phyloP scores from a whole-genome alignment of 2,329 filamentous ascomycete genomes.

The Microsporum audouinii region DNA sequence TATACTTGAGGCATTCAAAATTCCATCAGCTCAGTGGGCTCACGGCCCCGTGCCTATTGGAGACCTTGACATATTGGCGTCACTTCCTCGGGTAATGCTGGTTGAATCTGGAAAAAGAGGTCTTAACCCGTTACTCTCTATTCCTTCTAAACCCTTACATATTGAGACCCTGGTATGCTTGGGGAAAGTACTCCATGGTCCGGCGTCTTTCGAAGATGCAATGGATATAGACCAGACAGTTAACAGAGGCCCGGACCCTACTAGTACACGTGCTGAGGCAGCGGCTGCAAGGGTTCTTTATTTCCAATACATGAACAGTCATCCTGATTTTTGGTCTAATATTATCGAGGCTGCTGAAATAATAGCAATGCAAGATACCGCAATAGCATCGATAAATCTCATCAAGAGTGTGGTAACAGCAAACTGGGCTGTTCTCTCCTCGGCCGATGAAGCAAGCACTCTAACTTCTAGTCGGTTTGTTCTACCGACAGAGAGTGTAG shows the following conservation, averaged over 20 bases:
- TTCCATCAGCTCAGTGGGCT: slow-evolving; percentile 40
- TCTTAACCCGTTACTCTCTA: slow-evolving; percentile 36
- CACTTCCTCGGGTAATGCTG: slow-evolving; percentile 44
- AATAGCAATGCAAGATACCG: slow-evolving; percentile 46
- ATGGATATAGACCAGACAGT: slow-evolving; percentile 21
- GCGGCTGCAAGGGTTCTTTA: slow-evolving; percentile 45
- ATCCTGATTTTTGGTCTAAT: slow-evolving; percentile 42
- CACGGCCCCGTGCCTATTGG: slow-evolving; percentile 44
- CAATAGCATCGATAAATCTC: slow-evolving; percentile 44
- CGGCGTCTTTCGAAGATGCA: slow-evolving; percentile 23
- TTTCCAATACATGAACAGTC: slow-evolving; percentile 42
- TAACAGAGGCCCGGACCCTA: slow-evolving; percentile 25
- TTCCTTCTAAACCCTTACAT: slow-evolving; percentile 44
- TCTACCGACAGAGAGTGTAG: slow-evolving; percentile 31
- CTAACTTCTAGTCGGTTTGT: slow-evolving; percentile 21
- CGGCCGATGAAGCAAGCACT: slow-evolving; percentile 15
- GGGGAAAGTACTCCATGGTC: slow-evolving; percentile 46
- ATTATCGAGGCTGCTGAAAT: slow-evolving; percentile 45
- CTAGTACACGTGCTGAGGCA: slow-evolving; percentile 37
- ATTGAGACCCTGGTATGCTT: slow-evolving; percentile 45
- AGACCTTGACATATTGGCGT: slow-evolving; percentile 47
- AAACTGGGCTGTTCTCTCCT: slow-evolving; percentile 39
- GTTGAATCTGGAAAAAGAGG: slow-evolving; percentile 34
- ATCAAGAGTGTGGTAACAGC: slow-evolving; percentile 44
- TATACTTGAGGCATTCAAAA: slow-evolving; percentile 36